Percentiles rank a stretch among this genome's conserved stretches.
These are phyloP conservation scores for Cladosporium sp. DNA, from an alignment of 2,329 filamentous ascomycete genomes.

Conservation along the genomic window DNA sequence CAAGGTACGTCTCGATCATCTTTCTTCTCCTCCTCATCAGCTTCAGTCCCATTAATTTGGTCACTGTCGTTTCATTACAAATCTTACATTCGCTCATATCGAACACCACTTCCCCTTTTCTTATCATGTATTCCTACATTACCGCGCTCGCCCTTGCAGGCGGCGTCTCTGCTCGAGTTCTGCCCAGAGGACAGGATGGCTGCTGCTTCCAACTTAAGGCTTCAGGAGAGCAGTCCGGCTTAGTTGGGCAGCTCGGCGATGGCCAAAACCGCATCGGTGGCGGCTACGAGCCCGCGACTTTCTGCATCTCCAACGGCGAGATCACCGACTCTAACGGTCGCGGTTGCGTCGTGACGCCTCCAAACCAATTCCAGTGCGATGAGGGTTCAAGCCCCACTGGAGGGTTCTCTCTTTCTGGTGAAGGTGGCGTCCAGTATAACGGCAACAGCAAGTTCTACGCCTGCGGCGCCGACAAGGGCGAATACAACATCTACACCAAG, in stretches of 20 bases:
- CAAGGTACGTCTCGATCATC: too few relatives aligned
- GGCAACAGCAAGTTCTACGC: slow-evolving; percentile 53
- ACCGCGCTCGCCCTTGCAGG: slow-evolving; percentile 17
- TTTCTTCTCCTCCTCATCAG: not conserved
- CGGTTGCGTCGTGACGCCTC: slow-evolving; percentile 60
- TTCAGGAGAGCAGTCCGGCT: slow-evolving; percentile 19
- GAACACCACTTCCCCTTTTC: slow-evolving; percentile 8
- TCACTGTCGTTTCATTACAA: not conserved
- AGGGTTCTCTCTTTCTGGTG: slow-evolving; percentile 51
- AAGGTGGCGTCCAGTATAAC: slow-evolving; percentile 50
- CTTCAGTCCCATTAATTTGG: not conserved
- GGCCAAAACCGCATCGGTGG: slow-evolving; percentile 57
- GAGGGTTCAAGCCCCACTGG: slow-evolving; percentile 44
- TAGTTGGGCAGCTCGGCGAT: slow-evolving; percentile 20
- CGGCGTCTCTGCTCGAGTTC: slow-evolving; percentile 16
- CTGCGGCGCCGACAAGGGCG: slow-evolving; percentile 53
- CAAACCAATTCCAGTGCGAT: slow-evolving; percentile 61
- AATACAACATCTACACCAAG: slow-evolving; percentile 27
- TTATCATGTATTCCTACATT: slow-evolving; percentile 16
- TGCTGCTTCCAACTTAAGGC: slow-evolving; percentile 22
- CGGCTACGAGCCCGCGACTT: slow-evolving; percentile 38
- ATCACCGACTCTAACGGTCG: slow-evolving; percentile 54
- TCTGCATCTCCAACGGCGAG: slow-evolving; percentile 45
- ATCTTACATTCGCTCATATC: not conserved
- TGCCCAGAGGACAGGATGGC: slow-evolving; percentile 12